Base-by-base conservation (phyloP, 2,329 filamentous ascomycete genomes). In the Calonectria fujianensis region DNA sequence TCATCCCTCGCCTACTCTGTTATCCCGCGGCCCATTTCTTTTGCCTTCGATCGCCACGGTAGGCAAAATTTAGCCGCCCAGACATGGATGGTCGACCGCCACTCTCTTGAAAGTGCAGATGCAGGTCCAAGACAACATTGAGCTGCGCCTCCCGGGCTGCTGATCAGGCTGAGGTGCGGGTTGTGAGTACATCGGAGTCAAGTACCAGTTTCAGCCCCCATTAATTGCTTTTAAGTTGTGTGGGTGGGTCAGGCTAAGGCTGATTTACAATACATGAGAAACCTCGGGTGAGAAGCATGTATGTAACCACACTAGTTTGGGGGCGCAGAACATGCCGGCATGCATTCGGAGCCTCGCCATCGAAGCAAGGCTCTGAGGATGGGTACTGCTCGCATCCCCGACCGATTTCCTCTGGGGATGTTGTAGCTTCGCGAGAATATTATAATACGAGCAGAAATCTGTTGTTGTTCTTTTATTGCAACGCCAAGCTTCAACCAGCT, bases 241-340 rank as follows among this genome's bases (percentile, higher is more conserved):
- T 61, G 57, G 29, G 57, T 61, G 32, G 32, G 32, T 2, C 35
- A 27, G 2, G 16, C 7, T 16, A 61, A 18, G 9, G 32, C 57
- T 61, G 16, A 24, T 24, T 24, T 24, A 61, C n/a, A 39, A 27
- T 61, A n/a, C 32, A 61, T 39, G 11, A 14, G 35, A 39, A 13
- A 61, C n/a, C 20, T 61, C 16, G n/a, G 32, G 57, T n/a, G 18
- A 35, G 14, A 59, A n/a, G 3, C 5, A 39, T 24, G 24, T 24
- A 61, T 61, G 57, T 37, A 61, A 61, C 57, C 35, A 29, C 37
- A 24, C 14, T 61, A 61, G 57, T 4, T 39, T 61, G 57, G 57
- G 32, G 57, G 57, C 32, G 32, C 16, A 61, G 24, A 39, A 18
- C 37, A 24, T 37, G 35, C 32, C 32, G 24, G 20, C 32, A 27